Evolutionary conservation across 495 filamentous ascomycete genomes (phyloP), one percentile per base, ranked within the genome.

Genomic region (Cairneyella variabilis): DNA sequence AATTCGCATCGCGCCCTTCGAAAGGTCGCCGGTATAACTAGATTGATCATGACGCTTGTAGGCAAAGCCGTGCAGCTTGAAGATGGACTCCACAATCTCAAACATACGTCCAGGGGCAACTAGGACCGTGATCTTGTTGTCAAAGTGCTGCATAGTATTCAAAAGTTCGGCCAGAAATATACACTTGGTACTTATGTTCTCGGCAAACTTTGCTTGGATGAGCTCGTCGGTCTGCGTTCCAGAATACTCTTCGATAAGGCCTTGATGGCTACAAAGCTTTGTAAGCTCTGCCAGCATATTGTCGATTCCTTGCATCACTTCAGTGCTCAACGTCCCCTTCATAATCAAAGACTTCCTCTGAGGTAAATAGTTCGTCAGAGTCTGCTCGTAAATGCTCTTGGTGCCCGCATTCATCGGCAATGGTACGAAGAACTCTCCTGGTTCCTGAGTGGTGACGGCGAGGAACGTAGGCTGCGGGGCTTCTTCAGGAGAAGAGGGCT

Each of bases 161-260:
- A 65, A 23, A 21, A 65, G 44, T 16, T 58, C 53, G 5, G 39
- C 37, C 3, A 65, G 10, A 40, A 65, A 65, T 3, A 58, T 54
- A 27, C 63, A 65, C 40, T 65, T 65, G 0, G 63, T 55, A 47
- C 63, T 65, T 4, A 59, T 38, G 3, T 27, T 61, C 50, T 62
- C 59, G 4, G 63, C 60, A 48, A 40, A 61, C 40, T 36, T 60
- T 3, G 59, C 56, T 37, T 59, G 58, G 5, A 2, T 22, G n/a
- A 52, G 26, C 21, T 17, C 22, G 4, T 23, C 46, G 36, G 28
- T 51, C 39, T 65, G 59, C 9, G 56, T 58, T n/a, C 48, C 40
- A 8, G 21, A 43, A 18, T 50, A 44, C 12, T 51, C 41, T 1
- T 23, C 25, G 21, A 51, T 42, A 3, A 65, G 39, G 18, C 59